These are phyloP conservation scores for Endocalyx cinctus DNA, from an alignment of 2,329 filamentous ascomycete species.

Conservation along the genomic window DNA sequence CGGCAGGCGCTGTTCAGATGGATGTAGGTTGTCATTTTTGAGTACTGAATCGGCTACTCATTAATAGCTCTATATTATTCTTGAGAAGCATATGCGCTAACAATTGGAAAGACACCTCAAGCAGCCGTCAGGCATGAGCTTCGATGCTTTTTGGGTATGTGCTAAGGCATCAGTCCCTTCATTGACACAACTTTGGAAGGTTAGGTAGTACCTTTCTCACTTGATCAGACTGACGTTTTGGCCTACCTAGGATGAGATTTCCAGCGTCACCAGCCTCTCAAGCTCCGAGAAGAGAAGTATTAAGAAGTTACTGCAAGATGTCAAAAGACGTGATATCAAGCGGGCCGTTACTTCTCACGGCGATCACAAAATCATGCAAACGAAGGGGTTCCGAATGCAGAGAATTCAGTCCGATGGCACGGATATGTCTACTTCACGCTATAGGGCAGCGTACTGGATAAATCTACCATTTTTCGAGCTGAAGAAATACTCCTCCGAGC, in stretches of 20 bases:
- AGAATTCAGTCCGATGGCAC: constrained; percentile 10
- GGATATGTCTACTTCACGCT: constrained; percentile 1
- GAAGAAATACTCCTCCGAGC: constrained; percentile 18
- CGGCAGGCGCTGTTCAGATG: constrained; percentile 36
- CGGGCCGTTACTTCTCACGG: constrained; percentile 2
- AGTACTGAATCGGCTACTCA: too few species aligned
- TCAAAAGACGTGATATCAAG: constrained; percentile 3
- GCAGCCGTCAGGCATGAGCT: constrained; percentile 36
- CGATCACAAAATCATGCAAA: constrained; percentile 4
- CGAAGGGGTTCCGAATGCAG: constrained; percentile 2
- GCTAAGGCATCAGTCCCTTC: constrained; percentile 1
- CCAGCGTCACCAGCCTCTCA: constrained; percentile 25
- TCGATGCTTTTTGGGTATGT: constrained; percentile 37
- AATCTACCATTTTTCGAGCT: constrained; percentile 44
- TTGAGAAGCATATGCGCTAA: background rate
- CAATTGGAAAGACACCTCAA: constrained; percentile 23
- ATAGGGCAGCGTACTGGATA: constrained; percentile 31
- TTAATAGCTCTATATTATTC: constrained; percentile 16
- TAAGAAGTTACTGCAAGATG: constrained; percentile 4
- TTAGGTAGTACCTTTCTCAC: too few species aligned
- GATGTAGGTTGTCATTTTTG: constrained; percentile 22
- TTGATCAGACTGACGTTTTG: too few species aligned
- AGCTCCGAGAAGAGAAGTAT: constrained; percentile 5
- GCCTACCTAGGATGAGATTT: constrained; percentile 28
- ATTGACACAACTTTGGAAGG: too few species aligned